phyloP scores from a whole-genome alignment of 2,329 filamentous ascomycete species.

The Colletotrichum cordylinicola region DNA sequence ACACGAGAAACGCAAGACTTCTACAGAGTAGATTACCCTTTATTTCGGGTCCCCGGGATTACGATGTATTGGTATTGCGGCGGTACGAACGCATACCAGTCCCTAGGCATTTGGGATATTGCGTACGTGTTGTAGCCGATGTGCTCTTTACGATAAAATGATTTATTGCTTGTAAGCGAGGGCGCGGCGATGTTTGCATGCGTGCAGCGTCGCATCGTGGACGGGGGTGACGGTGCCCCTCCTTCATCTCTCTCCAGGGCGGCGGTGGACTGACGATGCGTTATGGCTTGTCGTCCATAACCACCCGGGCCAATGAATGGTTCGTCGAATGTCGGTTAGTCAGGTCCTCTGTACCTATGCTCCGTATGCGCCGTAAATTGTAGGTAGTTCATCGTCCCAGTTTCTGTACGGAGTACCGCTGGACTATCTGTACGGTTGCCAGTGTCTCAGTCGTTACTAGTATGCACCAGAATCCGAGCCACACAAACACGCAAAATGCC shows the following conservation, averaged over 20 bases:
- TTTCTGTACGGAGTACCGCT: neutral
- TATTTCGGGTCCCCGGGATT: neutral
- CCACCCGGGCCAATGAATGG: neutral
- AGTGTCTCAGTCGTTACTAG: neutral
- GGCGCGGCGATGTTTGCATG: neutral
- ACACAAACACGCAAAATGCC: neutral
- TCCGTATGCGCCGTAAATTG: neutral
- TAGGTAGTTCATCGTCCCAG: neutral
- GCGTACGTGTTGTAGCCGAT: neutral
- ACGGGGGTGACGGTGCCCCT: neutral
- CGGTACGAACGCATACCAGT: neutral
- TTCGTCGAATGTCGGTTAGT: slow-evolving; percentile 13
- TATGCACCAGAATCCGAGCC: neutral
- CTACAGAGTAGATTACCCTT: neutral
- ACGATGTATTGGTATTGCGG: neutral
- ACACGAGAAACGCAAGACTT: neutral
- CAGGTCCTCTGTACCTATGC: neutral
- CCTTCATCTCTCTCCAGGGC: slow-evolving; percentile 7
- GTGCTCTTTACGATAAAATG: neutral
- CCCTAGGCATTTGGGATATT: neutral
- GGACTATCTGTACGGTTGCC: neutral
- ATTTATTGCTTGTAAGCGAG: neutral
- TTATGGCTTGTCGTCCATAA: neutral
- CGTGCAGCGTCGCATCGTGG: slow-evolving; percentile 1
- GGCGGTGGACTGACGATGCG: neutral